Evolutionary conservation across 495 filamentous ascomycete genomes (phyloP).

Genomic region (Neurospora sp.): DNA sequence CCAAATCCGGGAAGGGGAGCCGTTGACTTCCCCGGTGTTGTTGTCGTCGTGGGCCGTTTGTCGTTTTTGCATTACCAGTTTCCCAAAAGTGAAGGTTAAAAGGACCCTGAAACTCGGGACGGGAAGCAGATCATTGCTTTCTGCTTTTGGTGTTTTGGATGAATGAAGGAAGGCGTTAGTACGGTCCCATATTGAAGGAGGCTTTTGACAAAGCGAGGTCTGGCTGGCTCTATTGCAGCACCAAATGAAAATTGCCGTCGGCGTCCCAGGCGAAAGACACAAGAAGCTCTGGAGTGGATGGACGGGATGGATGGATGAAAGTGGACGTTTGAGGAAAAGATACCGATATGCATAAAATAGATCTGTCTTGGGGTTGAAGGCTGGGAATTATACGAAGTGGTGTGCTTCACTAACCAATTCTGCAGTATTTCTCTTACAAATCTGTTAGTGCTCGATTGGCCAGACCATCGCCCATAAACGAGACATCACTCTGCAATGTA

Average conservation of each 20-base stretch:
- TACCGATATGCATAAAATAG: not conserved
- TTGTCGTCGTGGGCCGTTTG: not conserved
- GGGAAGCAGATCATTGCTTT: not conserved
- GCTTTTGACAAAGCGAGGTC: not conserved
- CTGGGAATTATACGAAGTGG: not conserved
- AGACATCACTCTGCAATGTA: not conserved
- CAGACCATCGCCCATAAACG: not conserved
- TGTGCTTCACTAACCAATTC: not conserved
- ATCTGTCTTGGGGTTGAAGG: not conserved
- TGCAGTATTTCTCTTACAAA: not conserved
- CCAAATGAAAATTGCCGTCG: not conserved
- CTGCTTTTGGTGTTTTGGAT: not conserved
- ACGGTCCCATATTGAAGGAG: not conserved
- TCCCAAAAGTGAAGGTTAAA: not conserved
- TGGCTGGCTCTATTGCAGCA: not conserved
- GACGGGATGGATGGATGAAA: not conserved
- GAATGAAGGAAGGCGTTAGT: not conserved
- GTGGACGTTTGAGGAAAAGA: not conserved
- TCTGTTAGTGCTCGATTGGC: not conserved
- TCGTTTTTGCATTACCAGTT: not conserved
- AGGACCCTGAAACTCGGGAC: not conserved
- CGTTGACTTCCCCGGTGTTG: not conserved
- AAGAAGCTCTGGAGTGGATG: not conserved
- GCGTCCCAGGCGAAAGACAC: not conserved
- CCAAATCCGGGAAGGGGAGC: not conserved